phyloP scores from a whole-genome alignment of 345 rosid species.

The Aquilaria malaccensis region DNA sequence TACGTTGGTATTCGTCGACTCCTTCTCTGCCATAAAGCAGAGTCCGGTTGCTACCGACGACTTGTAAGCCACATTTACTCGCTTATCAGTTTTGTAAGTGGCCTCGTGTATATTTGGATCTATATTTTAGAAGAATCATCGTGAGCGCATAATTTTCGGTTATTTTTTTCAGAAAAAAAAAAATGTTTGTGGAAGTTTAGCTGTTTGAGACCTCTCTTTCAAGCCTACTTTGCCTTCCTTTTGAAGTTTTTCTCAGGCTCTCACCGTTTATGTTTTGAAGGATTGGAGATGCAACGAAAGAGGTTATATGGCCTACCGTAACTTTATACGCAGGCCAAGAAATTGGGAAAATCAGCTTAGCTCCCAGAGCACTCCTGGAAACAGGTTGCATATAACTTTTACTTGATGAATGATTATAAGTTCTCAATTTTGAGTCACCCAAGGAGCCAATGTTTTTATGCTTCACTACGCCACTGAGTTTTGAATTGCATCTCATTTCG shows the following conservation, averaged over 20 bases:
- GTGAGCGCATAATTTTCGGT: neutral
- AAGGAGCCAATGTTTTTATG: neutral
- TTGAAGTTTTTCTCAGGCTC: too few relatives aligned
- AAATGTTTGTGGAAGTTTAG: neutral
- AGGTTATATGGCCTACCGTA: constrained; percentile 82
- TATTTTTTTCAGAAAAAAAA: neutral
- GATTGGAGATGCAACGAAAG: constrained; percentile 96
- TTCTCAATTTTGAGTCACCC: neutral
- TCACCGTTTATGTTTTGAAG: constrained; percentile 27
- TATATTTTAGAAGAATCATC: neutral
- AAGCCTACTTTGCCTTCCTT: neutral
- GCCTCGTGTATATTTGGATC: too few relatives aligned
- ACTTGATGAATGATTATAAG: constrained; percentile 5
- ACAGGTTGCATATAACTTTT: constrained; percentile 51
- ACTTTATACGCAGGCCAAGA: constrained; percentile 75
- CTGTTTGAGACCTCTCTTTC: neutral
- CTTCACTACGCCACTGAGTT: neutral
- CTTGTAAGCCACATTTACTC: constrained; percentile 31
- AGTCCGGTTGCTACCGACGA: constrained; percentile 57
- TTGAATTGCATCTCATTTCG: neutral
- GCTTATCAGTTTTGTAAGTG: too few relatives aligned
- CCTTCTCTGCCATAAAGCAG: constrained; percentile 74
- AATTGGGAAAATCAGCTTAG: constrained; percentile 72
- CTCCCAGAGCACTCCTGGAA: constrained; percentile 72
- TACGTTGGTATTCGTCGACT: constrained; percentile 81